Evolutionary conservation across 2,329 filamentous ascomycete species (phyloP), one percentile per base, ranked within the genome.

Genomic region (Aspergillus fijiensis): DNA sequence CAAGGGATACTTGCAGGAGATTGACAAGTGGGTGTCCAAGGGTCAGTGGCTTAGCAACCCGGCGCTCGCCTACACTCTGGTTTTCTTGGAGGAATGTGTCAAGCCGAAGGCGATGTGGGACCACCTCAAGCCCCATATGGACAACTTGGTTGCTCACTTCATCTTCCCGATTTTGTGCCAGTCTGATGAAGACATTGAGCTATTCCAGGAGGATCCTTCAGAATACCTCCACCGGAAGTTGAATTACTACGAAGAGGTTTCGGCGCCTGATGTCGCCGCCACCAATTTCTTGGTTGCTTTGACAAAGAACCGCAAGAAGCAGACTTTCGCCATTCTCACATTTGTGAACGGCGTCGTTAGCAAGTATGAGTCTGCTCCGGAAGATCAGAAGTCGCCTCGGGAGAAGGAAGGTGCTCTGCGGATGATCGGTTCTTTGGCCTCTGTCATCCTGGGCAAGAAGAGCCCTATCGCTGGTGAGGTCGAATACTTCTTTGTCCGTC

Each of bases 81-180:
- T 95, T 67, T 99, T 96, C 80, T 83, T 99, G 72, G 95, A 99
- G 76, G 95, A 99, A 79, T 97, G 94, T 74, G 92, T 98, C 69
- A 93, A 95, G 74, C 95, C 95, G 51, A 98, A 97, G 82, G 87
- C 91, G 63, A 99, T 96, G 87, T 99, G 95, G 95, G 86, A 88
- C 65, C 88, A 96, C 70, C 85, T 99, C 67, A 96, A 96, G 80
- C 90, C 92, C 48, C 93, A 99, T 77, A 87, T 97, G 77, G 92
- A 92, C 66, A 96, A 91, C 72, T 85, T 99, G 55, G 91, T 98
- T 63, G 92, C 92, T 51, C 95, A 99, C 75, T 88, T 99, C 64
- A 85, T 99, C 67, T 99, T 99, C 81, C 95, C 95, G 0, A 90
- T 99, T 27, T 83, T 99, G 62, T 99, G 95, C 77, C 88, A 97